Conservation (phyloP, 306 rosid genomes). For the Erythrophleum fordii region DNA sequence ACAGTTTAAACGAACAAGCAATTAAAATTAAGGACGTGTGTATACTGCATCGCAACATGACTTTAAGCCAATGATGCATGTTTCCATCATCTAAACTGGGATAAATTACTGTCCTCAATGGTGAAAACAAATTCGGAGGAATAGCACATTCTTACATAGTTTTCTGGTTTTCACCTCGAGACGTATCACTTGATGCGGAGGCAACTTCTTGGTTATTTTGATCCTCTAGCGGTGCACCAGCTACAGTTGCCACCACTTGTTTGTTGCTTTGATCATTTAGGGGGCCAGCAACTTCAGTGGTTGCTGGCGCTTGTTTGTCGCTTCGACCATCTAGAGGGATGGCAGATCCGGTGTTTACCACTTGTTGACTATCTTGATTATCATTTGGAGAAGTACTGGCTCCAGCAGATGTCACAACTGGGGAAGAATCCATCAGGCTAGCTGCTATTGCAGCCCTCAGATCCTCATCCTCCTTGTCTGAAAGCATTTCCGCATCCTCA, state of each 20-base stretch:
- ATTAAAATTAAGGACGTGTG: slow-evolving; percentile 43
- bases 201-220: slow-evolving; percentile 33
- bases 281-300: slow-evolving; percentile 30
- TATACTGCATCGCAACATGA: slow-evolving; percentile 46
- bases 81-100: slow-evolving; percentile 42
- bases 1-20: slow-evolving; percentile 53
- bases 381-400: slow-evolving; percentile 45
- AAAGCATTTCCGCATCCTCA: slow-evolving; percentile 59
- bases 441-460: slow-evolving; percentile 95
- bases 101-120: slow-evolving; percentile 51
- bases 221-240: slow-evolving; percentile 40
- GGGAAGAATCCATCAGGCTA: slow-evolving; percentile 73
- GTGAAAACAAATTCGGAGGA: slow-evolving; percentile 40
- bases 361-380: slow-evolving; percentile 33
- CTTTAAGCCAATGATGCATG: slow-evolving; percentile 46
- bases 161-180: slow-evolving; percentile 48
- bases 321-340: slow-evolving; percentile 41
- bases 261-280: slow-evolving; percentile 34
- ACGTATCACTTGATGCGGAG: slow-evolving; percentile 33
- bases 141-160: slow-evolving; percentile 37
- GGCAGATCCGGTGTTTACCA: slow-evolving; percentile 30
- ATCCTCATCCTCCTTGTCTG: slow-evolving; percentile 85
- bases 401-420: slow-evolving; percentile 43
- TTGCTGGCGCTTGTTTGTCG: slow-evolving; percentile 33
- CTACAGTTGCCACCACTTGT: slow-evolving; percentile 35